A percentile compares a stretch with the other conserved stretches of the same genome.
Conservation (phyloP, 352 stramenopile species). For the Phytophthora ohioensis region DNA sequence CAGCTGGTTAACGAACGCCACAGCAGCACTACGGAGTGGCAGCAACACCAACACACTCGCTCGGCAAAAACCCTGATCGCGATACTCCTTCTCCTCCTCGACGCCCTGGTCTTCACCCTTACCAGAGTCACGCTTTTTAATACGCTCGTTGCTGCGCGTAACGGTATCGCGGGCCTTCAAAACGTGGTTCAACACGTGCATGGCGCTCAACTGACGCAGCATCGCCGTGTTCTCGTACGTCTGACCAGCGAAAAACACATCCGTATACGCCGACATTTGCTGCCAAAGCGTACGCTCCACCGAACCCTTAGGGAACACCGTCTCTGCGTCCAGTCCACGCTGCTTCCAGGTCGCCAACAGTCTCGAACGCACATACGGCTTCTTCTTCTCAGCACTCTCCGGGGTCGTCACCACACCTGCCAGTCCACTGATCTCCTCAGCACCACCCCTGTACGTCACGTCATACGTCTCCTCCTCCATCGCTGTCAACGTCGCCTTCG, state of each 20-base stretch:
- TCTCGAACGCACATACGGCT: slow-evolving; percentile 60
- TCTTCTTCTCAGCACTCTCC: slow-evolving; percentile 32
- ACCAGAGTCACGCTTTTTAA: slow-evolving; percentile 52
- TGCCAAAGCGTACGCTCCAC: slow-evolving; percentile 63
- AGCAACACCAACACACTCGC: slow-evolving; percentile 76
- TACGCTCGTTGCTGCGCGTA: slow-evolving; percentile 73
- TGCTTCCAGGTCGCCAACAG: slow-evolving; percentile 59
- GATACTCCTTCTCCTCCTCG: slow-evolving; percentile 77
- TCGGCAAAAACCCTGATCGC: slow-evolving; percentile 80
- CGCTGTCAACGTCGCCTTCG: slow-evolving; percentile 31
- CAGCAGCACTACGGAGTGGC: slow-evolving; percentile 69
- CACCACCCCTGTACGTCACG: slow-evolving; percentile 51
- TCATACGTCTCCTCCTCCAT: slow-evolving; percentile 46
- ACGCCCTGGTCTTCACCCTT: slow-evolving; percentile 25
- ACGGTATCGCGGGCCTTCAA: slow-evolving; percentile 80
- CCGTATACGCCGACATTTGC: slow-evolving; percentile 63
- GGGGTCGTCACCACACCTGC: slow-evolving; percentile 27
- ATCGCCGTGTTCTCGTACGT: slow-evolving; percentile 62
- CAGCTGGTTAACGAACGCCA: slow-evolving; percentile 72
- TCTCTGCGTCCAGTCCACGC: slow-evolving; percentile 44
- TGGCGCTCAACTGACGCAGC: slow-evolving; percentile 67
- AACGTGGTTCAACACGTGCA: slow-evolving; percentile 86
- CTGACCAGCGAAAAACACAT: slow-evolving; percentile 79
- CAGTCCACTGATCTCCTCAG: slow-evolving; percentile 13
- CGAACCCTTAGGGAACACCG: slow-evolving; percentile 42